Base-by-base conservation (phyloP, 2,329 filamentous ascomycete genomes). In the Scedosporium apiospermum region DNA sequence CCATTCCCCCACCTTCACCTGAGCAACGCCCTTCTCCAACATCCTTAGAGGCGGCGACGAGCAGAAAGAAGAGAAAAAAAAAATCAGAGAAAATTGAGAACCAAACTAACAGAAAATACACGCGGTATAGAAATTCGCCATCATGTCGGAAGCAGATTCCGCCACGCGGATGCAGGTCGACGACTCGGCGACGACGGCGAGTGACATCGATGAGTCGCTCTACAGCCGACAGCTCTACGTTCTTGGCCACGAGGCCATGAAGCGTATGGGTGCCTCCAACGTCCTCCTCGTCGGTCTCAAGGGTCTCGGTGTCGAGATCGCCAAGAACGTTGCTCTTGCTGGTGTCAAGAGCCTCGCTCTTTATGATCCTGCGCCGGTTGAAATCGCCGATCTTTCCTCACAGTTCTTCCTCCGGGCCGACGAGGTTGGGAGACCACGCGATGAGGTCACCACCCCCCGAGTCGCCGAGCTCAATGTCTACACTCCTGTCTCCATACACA, bases 321-420 rank as follows among this genome's bases (percentile, higher is more conserved):
- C 95, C 71, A 99, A 99, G 84, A 99, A 99, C 72, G 91, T 99
- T 71, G 95, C 95, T 64, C 88, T 99, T 69, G 95, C 95, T 69
- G 95, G 95, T 74, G 95, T 99, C 77, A 99, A 99, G 83, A 97
- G 93, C 72, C 80, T 99, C 68, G 95, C 93, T 1, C 84, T 99
- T 62, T 91, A 92, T 80, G 95, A 99, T 73, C 93, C 95, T 57
- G 86, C 88, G 58, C 91, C 91, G 51, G 89, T 90, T 62, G 82
- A 87, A 68, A 89, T 97, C 68, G 83, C 91, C 69, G 95, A 99
- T 72, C 86, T 99, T 41, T 98, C 95, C 49, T 90, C 95, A 53
- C 95, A 99, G 76, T 99, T 99, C 82, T 99, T 99, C 82, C 86
- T 99, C 23, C 91, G 86, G 63, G 82, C 87, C 18, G 85, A 88